Base-by-base conservation (phyloP, 2,329 filamentous ascomycete species). In the Biscogniauxia marginata region DNA sequence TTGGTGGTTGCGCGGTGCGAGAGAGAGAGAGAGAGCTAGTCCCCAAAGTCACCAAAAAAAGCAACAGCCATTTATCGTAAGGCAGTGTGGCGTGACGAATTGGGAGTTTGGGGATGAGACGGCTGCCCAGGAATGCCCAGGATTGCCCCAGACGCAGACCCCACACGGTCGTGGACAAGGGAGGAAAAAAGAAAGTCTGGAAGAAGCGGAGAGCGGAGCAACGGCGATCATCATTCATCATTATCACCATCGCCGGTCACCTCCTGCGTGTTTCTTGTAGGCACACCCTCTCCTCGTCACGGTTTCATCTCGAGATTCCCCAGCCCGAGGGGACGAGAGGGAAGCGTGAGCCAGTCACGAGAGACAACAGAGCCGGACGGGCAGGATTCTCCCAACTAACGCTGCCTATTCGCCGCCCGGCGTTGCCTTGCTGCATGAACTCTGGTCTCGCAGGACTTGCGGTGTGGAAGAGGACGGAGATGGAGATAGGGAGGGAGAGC, bases 321-420 rank as follows among this genome's bases (percentile, higher is more conserved):
- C 21, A 20, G 46, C 21, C 24, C 7, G 16, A 24, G 21, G 45
- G 13, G 19, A n/a, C 46, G 46, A 21, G 20, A 2, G 46, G 3
- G 7, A 39, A n/a, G n/a, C n/a, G n/a, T n/a, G 30, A 39, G 30
- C 30, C 30, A 16, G 30, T n/a, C 30, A 39, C 30, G 30, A 39
- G 30, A 39, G 30, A 39, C n/a, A 39, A 6, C 13, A 16, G 9
- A 39, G 13, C 13, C 6, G 13, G 30, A 39, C 30, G 13, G 30
- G 30, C 9, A 39, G 13, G 30, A 11, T 39, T 39, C n/a, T 39
- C 30, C 6, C 23, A 25, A 30, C 23, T n/a, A n/a, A n/a, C n/a
- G n/a, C n/a, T 7, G 48, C 48, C 49, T 50, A 50, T 50, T 50
- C 49, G 49, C 20, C 25, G 47, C 23, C 13, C n/a, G n/a, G n/a